Conservation (phyloP, 1,284 basidiomycete species). For the Ceratobasidium sp. region DNA sequence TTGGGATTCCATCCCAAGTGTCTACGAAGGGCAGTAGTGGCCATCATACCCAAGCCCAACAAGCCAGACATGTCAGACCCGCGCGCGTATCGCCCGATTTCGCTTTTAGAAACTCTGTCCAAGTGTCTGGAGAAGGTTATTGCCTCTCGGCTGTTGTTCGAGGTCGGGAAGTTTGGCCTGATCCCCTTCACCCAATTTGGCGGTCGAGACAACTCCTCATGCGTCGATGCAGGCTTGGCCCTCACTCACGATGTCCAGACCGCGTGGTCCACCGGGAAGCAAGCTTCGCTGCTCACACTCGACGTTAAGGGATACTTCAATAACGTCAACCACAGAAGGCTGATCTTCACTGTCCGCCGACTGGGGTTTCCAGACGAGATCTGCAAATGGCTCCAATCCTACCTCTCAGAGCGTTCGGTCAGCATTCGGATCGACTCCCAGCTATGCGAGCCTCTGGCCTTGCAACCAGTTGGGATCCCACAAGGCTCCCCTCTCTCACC, state of each 20-base stretch:
- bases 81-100: conserved; percentile 46
- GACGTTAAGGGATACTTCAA: conserved; percentile 49
- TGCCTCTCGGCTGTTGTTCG: conserved; percentile 42
- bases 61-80: conserved; percentile 47
- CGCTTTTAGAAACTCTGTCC: conserved; percentile 46
- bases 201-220: conserved; percentile 43
- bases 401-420: conserved; percentile 42
- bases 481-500: conserved; percentile 35
- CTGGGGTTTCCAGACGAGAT: conserved; percentile 35
- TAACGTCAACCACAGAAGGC: conserved; percentile 46
- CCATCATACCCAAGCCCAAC: conserved; percentile 45
- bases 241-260: conserved; percentile 46
- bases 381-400: conserved; percentile 37
- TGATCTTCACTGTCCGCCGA: conserved; percentile 26
- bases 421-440: conserved; percentile 45
- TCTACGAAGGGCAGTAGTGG: conserved; percentile 44
- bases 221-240: conserved; percentile 45
- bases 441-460: background rate
- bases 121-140: conserved; percentile 47
- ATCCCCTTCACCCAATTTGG: conserved; percentile 46
- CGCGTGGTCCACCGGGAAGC: conserved; percentile 43
- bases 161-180: conserved; percentile 41
- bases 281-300: conserved; percentile 46
- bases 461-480: conserved; percentile 33
- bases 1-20: conserved; percentile 53